Percentiles rank a stretch among this genome's conserved stretches.
phyloP scores from a whole-genome alignment of 495 filamentous ascomycete species.

The Cladorrhinum samala region DNA sequence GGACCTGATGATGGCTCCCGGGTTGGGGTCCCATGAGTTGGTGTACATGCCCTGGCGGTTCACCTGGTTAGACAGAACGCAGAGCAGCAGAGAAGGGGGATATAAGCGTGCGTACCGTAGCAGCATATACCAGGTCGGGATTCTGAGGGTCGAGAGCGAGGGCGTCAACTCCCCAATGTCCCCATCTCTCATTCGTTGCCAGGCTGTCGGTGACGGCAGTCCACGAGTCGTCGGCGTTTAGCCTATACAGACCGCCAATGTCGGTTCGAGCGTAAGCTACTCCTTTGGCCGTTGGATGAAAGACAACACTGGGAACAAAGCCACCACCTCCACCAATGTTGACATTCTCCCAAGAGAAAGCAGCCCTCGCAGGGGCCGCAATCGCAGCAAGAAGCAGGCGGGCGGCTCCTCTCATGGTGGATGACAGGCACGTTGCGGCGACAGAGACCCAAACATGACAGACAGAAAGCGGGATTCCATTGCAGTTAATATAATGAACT shows the following conservation, averaged over 20 bases:
- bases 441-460: conserved; percentile 18
- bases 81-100: too few relatives aligned
- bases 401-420: conserved; percentile 3
- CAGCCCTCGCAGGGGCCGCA: conserved; percentile 22
- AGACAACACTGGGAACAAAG: conserved; percentile 54
- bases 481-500: conserved; percentile 20
- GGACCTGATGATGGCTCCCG: conserved; percentile 46
- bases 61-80: too few relatives aligned
- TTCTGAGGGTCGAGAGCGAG: conserved; percentile 53
- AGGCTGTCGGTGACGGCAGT: conserved; percentile 50
- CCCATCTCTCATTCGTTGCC: conserved; percentile 42
- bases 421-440: conserved; percentile 33
- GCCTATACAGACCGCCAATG: conserved; percentile 55
- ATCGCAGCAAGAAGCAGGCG: conserved; percentile 28
- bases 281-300: conserved; percentile 50
- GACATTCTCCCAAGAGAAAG: conserved; percentile 44
- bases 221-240: conserved; percentile 52
- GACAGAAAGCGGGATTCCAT: not conserved
- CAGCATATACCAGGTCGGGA: conserved; percentile 49
- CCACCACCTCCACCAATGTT: conserved; percentile 52
- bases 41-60: conserved; percentile 46
- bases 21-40: conserved; percentile 52
- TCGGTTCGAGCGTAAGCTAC: conserved; percentile 58
- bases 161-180: conserved; percentile 53
- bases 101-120: conserved; percentile 26